Evolutionary conservation across 495 filamentous ascomycete genomes (phyloP).

Genomic region (Cercophora scortea): DNA sequence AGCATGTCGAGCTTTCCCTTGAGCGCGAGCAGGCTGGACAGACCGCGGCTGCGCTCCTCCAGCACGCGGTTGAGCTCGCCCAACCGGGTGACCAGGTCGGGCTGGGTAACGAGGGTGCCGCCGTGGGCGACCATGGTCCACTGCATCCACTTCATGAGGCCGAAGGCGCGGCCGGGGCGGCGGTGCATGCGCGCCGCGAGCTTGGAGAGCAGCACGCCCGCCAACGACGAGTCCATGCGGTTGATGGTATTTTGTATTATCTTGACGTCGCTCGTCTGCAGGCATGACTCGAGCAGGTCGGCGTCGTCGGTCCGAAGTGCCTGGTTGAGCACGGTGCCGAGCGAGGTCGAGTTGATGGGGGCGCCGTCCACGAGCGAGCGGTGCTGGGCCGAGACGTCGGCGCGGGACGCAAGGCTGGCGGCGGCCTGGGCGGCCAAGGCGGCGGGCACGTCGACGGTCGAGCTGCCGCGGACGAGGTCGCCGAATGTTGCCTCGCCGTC

Average conservation of each 20-base stretch:
- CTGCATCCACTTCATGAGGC: constrained; percentile 92
- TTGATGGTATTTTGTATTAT: constrained; percentile 84
- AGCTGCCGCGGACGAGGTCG: constrained; percentile 70
- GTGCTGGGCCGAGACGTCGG: constrained; percentile 36
- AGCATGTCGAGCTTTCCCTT: constrained; percentile 92
- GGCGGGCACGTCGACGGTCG: constrained; percentile 70
- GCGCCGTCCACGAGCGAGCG: constrained; percentile 13
- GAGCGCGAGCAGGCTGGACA: constrained; percentile 76
- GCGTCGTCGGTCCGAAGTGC: constrained; percentile 86
- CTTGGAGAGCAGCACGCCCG: constrained; percentile 66
- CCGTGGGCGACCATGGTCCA: constrained; percentile 94
- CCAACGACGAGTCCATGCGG: constrained; percentile 76
- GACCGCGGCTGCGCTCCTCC: constrained; percentile 71
- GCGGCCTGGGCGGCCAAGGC: constrained; percentile 38
- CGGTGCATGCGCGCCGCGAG: constrained; percentile 82
- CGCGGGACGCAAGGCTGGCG: constrained; percentile 15
- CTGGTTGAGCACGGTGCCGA: constrained; percentile 85
- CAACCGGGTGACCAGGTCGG: constrained; percentile 68
- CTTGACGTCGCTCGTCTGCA: constrained; percentile 63
- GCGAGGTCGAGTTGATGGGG: constrained; percentile 66
- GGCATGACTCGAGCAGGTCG: constrained; percentile 82
- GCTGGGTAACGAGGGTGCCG: constrained; percentile 77
- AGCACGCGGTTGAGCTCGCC: constrained; percentile 72
- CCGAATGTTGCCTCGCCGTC: constrained; percentile 62
- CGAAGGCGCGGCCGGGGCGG: constrained; percentile 79